phyloP scores from a whole-genome alignment of 345 rosid genomes.

The Clausena lansium region DNA sequence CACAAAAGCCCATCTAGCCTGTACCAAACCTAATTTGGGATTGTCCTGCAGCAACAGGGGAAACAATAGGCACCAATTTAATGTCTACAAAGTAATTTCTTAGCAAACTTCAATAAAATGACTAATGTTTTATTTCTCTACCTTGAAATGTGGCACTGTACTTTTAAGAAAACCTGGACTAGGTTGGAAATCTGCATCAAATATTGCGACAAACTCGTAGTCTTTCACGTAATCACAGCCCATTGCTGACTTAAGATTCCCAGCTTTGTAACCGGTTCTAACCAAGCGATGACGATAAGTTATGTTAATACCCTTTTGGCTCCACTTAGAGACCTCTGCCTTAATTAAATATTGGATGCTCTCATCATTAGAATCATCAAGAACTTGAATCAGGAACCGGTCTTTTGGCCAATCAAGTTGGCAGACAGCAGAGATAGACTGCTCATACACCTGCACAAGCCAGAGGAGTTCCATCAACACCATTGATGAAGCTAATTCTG shows the following conservation, averaged over 20 bases:
- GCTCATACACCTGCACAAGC: conserved; percentile 63
- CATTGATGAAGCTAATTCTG: background rate
- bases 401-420: conserved; percentile 89
- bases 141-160: conserved; percentile 86
- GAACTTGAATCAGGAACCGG: conserved; percentile 65
- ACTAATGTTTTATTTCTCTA: conserved; percentile 16
- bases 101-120: background rate
- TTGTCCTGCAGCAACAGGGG: conserved; percentile 45
- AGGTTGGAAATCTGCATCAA: conserved; percentile 86
- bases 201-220: conserved; percentile 81
- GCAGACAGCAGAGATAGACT: conserved; percentile 81
- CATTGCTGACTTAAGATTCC: conserved; percentile 89
- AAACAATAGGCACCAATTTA: background rate
- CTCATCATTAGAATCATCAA: conserved; percentile 73
- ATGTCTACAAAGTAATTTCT: background rate
- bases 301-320: conserved; percentile 66
- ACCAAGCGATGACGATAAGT: conserved; percentile 66
- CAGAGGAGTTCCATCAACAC: conserved; percentile 10
- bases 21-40: conserved; percentile 71
- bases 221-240: conserved; percentile 69
- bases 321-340: conserved; percentile 67
- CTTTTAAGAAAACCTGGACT: conserved; percentile 65
- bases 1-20: conserved; percentile 82
- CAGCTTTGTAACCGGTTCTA: conserved; percentile 89
- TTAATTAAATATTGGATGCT: conserved; percentile 63